Evolutionary conservation across 495 filamentous ascomycete species (phyloP), one percentile per base, ranked within the genome.

Genomic region (Hypomontagnella submonticulosa): DNA sequence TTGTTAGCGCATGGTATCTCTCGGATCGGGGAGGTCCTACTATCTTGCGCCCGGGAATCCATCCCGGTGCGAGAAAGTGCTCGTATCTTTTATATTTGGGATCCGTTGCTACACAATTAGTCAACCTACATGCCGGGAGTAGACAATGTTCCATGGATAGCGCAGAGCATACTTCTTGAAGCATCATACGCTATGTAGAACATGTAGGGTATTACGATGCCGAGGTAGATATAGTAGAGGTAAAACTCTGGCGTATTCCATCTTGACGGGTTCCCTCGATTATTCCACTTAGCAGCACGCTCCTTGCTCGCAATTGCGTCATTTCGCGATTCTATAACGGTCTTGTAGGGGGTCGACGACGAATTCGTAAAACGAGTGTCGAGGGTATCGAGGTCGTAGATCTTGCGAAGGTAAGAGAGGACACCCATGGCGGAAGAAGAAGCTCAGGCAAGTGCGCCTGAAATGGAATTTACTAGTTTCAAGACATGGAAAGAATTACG

Each of bases 1-100:
- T 37, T 48, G 38, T 58, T 36, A 58, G 55, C 50, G n/a, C 30
- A 34, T 12, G 57, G 7, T 7, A 37, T 30, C 9, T 40, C 12
- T 15, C 33, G 32, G 13, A 13, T 34, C 20, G 32, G 11, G 56
- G 48, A 47, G 15, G 27, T 77, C 89, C 74, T 81, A 92, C 90
- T 38, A 97, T 91, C 81, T 90, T 92, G 47, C 93, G 91, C 12
- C 95, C 95, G n/a, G 89, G 89, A 55, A 99, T 92, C 95, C 95
- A 99, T 56, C 95, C 96, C 8, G 86, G 81, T 0, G 86, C 89
- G 13, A 99, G 84, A 1, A 89, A 76, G 44, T 80, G 76, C 60
- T 89, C 81, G 71, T 89, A 98, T 63, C 86, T 91, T 34, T 81
- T 63, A 73, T 96, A 98, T 57, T 90, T 86, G 4, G 93, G 91